These are phyloP conservation scores for Sporothrix protearum DNA, from an alignment of 2,329 filamentous ascomycete species.

Conservation along the genomic window DNA sequence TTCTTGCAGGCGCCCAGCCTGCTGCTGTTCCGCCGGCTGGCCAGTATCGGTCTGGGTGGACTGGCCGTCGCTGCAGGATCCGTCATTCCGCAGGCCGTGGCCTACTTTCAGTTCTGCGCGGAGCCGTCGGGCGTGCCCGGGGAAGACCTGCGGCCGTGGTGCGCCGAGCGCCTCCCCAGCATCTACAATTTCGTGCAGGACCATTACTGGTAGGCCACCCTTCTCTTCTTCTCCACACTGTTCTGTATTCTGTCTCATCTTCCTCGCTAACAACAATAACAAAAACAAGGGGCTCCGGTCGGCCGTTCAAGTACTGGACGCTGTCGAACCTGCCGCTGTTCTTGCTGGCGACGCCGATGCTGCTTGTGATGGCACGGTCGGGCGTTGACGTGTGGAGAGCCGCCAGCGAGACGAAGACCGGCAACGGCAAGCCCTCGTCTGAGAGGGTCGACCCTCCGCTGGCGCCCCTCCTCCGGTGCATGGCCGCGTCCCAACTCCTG, in stretches of 20 bases:
- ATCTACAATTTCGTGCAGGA: conserved; percentile 89
- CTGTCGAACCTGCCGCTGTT: conserved; percentile 83
- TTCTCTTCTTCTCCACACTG: not conserved
- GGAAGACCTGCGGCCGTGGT: conserved; percentile 64
- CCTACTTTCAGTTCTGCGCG: conserved; percentile 68
- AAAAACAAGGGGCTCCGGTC: conserved; percentile 78
- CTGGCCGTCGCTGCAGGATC: conserved; percentile 64
- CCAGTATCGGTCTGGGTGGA: conserved; percentile 63
- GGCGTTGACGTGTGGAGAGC: conserved; percentile 42
- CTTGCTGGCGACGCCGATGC: conserved; percentile 73
- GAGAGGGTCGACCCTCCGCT: conserved; percentile 26
- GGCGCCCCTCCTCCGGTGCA: conserved; percentile 44
- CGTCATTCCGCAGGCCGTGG: conserved; percentile 67
- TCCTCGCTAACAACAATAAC: not conserved
- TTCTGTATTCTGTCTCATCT: too few species aligned
- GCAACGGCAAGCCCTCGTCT: not conserved
- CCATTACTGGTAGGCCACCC: conserved; percentile 72
- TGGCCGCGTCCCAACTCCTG: conserved; percentile 70
- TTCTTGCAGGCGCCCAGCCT: conserved; percentile 37
- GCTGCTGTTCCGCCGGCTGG: conserved; percentile 49
- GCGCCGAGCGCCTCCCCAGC: conserved; percentile 66
- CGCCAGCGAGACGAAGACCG: not conserved
- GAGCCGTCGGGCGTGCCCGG: conserved; percentile 29
- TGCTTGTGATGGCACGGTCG: conserved; percentile 64
- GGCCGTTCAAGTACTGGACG: conserved; percentile 84